Conservation (phyloP, 2,329 filamentous ascomycete species). For the Aspergillus udagawae region DNA sequence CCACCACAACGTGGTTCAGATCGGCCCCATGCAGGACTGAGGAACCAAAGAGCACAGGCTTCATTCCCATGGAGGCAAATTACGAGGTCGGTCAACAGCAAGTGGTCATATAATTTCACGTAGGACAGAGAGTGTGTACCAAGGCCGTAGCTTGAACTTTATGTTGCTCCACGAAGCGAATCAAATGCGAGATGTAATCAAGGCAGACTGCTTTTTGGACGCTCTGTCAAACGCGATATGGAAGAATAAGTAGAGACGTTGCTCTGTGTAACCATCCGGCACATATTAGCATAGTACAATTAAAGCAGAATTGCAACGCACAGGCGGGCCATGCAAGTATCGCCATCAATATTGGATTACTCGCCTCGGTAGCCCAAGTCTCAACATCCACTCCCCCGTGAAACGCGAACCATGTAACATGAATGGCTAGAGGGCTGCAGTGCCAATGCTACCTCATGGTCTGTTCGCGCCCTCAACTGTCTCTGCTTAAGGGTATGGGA, state of each 20-base stretch:
- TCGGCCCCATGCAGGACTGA: constrained; percentile 13
- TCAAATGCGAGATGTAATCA: background rate
- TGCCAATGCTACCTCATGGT: constrained; percentile 11
- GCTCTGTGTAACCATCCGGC: background rate
- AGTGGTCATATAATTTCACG: background rate
- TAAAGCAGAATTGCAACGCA: background rate
- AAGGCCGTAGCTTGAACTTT: background rate
- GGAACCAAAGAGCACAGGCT: background rate
- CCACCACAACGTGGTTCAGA: constrained; percentile 18
- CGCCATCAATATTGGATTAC: background rate
- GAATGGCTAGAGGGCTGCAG: background rate
- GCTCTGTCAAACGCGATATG: background rate
- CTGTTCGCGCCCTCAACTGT: background rate
- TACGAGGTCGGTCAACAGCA: background rate
- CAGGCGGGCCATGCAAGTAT: background rate
- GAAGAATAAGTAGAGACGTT: background rate
- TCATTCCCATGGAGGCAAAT: background rate
- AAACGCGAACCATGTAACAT: constrained; percentile 12
- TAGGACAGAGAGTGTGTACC: background rate
- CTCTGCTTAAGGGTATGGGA: background rate
- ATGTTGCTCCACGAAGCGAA: background rate
- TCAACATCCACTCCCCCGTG: constrained; percentile 2
- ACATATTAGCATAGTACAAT: background rate
- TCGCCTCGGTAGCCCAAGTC: background rate
- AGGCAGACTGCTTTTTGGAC: background rate